phyloP scores from a whole-genome alignment of 768 basidiomycete genomes.

The Lentinula sp. region DNA sequence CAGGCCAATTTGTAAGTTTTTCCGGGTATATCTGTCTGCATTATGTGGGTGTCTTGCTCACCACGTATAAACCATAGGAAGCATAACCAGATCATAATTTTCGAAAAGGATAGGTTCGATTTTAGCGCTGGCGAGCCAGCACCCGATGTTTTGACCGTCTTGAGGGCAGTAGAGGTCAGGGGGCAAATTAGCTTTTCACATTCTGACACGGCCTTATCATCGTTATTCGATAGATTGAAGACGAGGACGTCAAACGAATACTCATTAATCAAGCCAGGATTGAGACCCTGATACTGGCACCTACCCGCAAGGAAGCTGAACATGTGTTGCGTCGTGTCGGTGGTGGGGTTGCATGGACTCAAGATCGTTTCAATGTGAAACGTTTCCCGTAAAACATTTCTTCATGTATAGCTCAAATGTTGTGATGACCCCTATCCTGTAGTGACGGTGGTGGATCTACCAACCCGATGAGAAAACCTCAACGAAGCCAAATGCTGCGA shows the following conservation, averaged over 20 bases:
- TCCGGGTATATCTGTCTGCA: neutral
- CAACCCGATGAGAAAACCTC: conserved; percentile 24
- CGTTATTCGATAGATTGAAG: conserved; percentile 49
- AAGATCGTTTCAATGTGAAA: conserved; percentile 55
- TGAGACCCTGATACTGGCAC: conserved; percentile 66
- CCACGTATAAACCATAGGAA: conserved; percentile 23
- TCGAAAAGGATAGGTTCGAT: conserved; percentile 76
- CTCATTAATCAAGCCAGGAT: conserved; percentile 72
- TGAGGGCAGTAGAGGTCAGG: conserved; percentile 76
- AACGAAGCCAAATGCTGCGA: conserved; percentile 19
- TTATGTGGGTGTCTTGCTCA: neutral
- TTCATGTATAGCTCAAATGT: neutral
- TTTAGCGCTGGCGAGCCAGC: conserved; percentile 70
- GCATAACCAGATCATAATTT: conserved; percentile 50
- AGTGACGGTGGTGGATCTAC: conserved; percentile 71
- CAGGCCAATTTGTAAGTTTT: conserved; percentile 57
- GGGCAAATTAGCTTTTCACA: neutral
- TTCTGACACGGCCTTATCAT: neutral
- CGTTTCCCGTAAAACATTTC: conserved; percentile 52
- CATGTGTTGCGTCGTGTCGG: conserved; percentile 32
- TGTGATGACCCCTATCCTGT: neutral
- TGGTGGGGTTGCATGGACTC: conserved; percentile 59
- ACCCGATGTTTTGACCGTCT: conserved; percentile 56
- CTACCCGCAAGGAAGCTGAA: conserved; percentile 60
- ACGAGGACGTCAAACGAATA: conserved; percentile 72